Evolutionary conservation across 306 rosid species (phyloP).

Genomic region (Quercus mongolica): DNA sequence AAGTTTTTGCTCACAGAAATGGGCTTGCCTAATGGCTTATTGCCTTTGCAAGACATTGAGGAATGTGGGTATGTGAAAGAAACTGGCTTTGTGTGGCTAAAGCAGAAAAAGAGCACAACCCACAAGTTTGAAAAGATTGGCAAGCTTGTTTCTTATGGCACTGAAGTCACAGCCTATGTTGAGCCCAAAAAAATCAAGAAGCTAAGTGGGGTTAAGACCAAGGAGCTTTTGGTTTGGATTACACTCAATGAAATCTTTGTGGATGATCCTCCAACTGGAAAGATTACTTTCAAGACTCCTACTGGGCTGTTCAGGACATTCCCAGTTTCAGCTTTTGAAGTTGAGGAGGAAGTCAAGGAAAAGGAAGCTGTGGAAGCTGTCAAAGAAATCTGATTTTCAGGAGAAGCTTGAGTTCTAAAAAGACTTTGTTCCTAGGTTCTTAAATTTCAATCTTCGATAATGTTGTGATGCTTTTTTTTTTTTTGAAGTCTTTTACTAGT

Average conservation of each 20-base stretch:
- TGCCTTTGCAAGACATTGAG: conserved; percentile 69
- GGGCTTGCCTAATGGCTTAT: conserved; percentile 65
- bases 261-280: conserved; percentile 71
- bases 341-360: conserved; percentile 32
- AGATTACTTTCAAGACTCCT: conserved; percentile 68
- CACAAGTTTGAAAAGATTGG: conserved; percentile 86
- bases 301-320: conserved; percentile 61
- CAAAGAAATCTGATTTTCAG: conserved; percentile 36
- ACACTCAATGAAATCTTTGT: conserved; percentile 55
- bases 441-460: background rate
- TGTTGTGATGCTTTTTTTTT: background rate
- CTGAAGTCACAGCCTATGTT: conserved; percentile 72
- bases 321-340: conserved; percentile 58
- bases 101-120: conserved; percentile 54
- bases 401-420: background rate
- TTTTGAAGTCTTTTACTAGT: background rate
- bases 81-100: conserved; percentile 83
- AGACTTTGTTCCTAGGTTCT: background rate
- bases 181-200: conserved; percentile 66
- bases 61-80: conserved; percentile 73
- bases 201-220: conserved; percentile 75
- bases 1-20: conserved; percentile 53
- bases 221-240: conserved; percentile 87
- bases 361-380: conserved; percentile 24
- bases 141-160: conserved; percentile 50